Conservation (phyloP, 2,329 filamentous ascomycete species). For the Pseudogymnoascus sp. region DNA sequence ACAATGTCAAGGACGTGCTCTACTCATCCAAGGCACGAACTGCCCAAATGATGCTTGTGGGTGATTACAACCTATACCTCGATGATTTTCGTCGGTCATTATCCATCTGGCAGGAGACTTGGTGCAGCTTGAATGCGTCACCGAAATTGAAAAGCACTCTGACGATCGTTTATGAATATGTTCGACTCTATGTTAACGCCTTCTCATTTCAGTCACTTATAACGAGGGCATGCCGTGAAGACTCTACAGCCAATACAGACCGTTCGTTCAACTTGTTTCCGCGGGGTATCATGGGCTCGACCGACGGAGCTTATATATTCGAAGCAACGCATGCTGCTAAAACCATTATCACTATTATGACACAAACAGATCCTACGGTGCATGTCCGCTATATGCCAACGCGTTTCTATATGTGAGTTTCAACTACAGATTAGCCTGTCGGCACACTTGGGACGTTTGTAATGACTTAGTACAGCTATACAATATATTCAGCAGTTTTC, state of each 20-base stretch:
- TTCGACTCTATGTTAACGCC: conserved; percentile 66
- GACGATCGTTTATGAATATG: conserved; percentile 63
- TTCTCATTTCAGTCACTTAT: conserved; percentile 69
- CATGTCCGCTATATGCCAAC: conserved; percentile 4
- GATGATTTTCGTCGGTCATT: conserved; percentile 17
- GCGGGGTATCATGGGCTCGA: conserved; percentile 16
- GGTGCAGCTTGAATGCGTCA: conserved; percentile 30
- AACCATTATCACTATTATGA: conserved; percentile 14
- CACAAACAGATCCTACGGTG: background rate
- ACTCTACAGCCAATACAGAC: background rate
- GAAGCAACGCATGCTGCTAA: conserved; percentile 17
- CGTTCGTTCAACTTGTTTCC: conserved; percentile 21
- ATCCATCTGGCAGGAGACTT: conserved; percentile 11
- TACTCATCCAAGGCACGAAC: conserved; percentile 19
- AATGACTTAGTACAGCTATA: background rate
- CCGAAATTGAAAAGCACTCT: conserved; percentile 59
- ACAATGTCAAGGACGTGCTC: conserved; percentile 20
- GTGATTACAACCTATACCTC: conserved; percentile 20
- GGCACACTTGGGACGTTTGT: background rate
- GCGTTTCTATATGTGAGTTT: conserved; percentile 10
- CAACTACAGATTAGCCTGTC: background rate
- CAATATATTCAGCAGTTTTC: conserved; percentile 9
- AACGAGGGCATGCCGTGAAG: conserved; percentile 34
- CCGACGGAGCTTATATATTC: conserved; percentile 19
- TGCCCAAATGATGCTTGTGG: conserved; percentile 15